These are phyloP conservation scores for Zygotorulaspora danielsina DNA, from an alignment of 805 yeast genomes.

Conservation along the genomic window DNA sequence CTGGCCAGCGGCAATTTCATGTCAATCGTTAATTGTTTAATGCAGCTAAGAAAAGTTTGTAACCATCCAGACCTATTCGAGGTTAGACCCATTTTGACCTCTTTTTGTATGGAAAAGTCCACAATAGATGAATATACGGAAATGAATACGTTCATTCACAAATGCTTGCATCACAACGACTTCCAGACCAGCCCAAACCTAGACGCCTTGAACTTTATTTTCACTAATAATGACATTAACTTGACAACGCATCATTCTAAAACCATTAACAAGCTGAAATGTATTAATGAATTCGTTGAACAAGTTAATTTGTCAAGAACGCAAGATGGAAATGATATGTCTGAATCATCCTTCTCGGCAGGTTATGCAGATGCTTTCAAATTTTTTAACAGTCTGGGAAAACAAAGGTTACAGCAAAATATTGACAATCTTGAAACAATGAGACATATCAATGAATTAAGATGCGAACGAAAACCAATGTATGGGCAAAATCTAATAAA, in stretches of 20 bases:
- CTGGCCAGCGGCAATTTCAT: slow-evolving; percentile 90
- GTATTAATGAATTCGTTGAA: slow-evolving; percentile 43
- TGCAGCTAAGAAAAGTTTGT: slow-evolving; percentile 96
- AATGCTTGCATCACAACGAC: slow-evolving; percentile 14
- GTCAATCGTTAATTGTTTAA: slow-evolving; percentile 91
- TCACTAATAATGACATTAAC: slow-evolving; percentile 43
- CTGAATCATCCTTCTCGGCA: slow-evolving; percentile 16
- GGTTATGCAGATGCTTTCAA: slow-evolving; percentile 43
- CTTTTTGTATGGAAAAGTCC: slow-evolving; percentile 69
- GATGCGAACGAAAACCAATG: slow-evolving; percentile 63
- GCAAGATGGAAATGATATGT: slow-evolving; percentile 11
- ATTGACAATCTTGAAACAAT: slow-evolving; percentile 53
- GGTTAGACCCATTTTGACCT: slow-evolving; percentile 89
- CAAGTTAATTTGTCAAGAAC: slow-evolving; percentile 44
- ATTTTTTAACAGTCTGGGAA: slow-evolving; percentile 56
- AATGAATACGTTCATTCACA: slow-evolving; percentile 41
- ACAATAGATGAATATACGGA: slow-evolving; percentile 49
- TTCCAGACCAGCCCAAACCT: slow-evolving; percentile 40
- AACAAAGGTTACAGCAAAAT: slow-evolving; percentile 48
- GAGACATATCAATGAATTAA: slow-evolving; percentile 57
- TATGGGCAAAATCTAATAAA: slow-evolving; percentile 58
- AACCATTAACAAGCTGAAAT: slow-evolving; percentile 43
- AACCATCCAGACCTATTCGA: slow-evolving; percentile 96
- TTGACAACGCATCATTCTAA: slow-evolving; percentile 46
- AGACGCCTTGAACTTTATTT: slow-evolving; percentile 55